Evolutionary conservation across 257 asterid species (phyloP), one percentile per base, ranked within the genome.

Genomic region (Nicotiana otophora): DNA sequence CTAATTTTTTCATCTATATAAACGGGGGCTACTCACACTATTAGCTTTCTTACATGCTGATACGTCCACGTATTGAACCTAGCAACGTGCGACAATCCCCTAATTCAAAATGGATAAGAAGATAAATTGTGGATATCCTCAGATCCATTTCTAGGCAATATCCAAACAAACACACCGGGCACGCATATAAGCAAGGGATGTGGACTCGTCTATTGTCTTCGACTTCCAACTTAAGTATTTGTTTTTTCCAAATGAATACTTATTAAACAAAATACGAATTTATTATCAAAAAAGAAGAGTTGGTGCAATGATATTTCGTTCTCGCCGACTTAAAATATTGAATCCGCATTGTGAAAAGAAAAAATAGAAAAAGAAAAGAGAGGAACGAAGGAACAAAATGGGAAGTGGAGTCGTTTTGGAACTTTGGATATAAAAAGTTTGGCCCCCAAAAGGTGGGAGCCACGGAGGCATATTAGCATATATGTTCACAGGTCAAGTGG

Each of bases 361-460:
- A 11, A 57, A 14, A 70, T 20, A 57, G 70, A 6, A 69, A 68
- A 74, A 74, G 51, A 42, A 26, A 61, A 67, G 17, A 65, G 66
- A 26, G 58, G 10, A 68, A 36, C 36, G 60, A 28, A 58, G 58
- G 10, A 68, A 36, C 36, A 72, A 28, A 58, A 51, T 15, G 55
- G 15, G 48, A 75, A 51, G 63, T 7, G 48, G 53, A 48, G 16
- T n/a, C 5, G 4, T 15, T 67, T 48, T 46, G 79, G 39, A 72
- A 23, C 33, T 33, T 74, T 70, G 79, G 84, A 81, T 58, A 66
- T 74, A 33, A 30, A 34, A 28, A 1, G 5, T 10, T 53, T 63
- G 69, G 85, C 53, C 33, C 83, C 86, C 70, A 65, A 8, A 57
- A 54, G 51, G 77, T 58, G 85, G 86, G 85, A 80, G 65, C 86